A percentile compares a stretch with the other conserved stretches of the same genome.
These are phyloP conservation scores for Chlamydomonas schloesseri DNA, from an alignment of 139 green algal genomes.

Conservation along the genomic window DNA sequence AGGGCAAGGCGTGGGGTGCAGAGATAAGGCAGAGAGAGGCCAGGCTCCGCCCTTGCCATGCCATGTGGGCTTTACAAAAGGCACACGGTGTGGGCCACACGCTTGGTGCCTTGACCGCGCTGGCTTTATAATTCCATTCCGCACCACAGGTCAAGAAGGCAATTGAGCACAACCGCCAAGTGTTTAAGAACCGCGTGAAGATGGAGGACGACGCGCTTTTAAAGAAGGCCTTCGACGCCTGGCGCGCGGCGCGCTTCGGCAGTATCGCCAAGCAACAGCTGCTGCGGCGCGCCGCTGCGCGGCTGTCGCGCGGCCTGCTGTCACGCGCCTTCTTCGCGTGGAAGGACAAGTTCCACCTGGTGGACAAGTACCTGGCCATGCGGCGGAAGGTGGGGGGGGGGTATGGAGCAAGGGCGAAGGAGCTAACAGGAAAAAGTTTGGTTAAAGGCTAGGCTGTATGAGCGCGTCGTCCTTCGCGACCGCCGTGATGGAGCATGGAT, in stretches of 20 bases:
- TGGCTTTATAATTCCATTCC: too few relatives aligned
- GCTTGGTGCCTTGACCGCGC: too few relatives aligned
- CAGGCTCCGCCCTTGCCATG: too few relatives aligned
- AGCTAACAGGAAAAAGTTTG: background rate
- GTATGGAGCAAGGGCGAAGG: background rate
- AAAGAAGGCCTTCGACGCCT: slow-evolving; percentile 66
- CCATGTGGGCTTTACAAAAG: too few relatives aligned
- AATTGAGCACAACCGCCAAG: slow-evolving; percentile 82
- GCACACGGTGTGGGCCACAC: too few relatives aligned
- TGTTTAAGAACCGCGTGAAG: slow-evolving; percentile 76
- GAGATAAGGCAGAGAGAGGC: too few relatives aligned
- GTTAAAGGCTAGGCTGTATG: too few relatives aligned
- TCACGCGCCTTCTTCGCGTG: slow-evolving; percentile 73
- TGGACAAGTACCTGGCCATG: slow-evolving; percentile 71
- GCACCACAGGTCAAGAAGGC: too few relatives aligned
- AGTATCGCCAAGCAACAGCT: slow-evolving; percentile 65
- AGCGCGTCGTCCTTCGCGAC: too few relatives aligned
- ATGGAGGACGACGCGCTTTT: slow-evolving; percentile 54
- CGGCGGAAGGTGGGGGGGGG: slow-evolving; percentile 65
- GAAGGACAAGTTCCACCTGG: slow-evolving; percentile 73
- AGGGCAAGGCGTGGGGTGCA: too few relatives aligned
- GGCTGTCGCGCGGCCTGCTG: slow-evolving; percentile 59
- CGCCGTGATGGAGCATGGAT: too few relatives aligned
- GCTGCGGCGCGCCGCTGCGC: slow-evolving; percentile 59
- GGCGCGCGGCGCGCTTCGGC: slow-evolving; percentile 56